A percentile compares a stretch with the other conserved stretches of the same genome.
Conservation (phyloP, 116 monocot genomes). For the Zostera marina region DNA sequence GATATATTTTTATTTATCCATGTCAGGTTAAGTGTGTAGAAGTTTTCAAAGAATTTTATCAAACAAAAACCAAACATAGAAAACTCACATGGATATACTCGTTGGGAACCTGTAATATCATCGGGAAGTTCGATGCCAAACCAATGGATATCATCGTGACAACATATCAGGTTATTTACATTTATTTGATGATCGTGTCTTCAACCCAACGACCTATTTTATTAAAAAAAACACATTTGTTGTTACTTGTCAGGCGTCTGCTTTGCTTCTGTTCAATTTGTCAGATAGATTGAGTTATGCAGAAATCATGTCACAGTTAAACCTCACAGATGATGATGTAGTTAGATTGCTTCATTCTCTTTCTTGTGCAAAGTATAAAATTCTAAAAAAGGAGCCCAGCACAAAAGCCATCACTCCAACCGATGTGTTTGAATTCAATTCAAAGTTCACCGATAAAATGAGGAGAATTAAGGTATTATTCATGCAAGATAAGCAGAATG, state of each 20-base stretch:
- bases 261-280: slow-evolving; percentile 29
- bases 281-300: slow-evolving; percentile 31
- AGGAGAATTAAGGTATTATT: slow-evolving; percentile 29
- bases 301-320: slow-evolving; percentile 28
- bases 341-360: slow-evolving; percentile 36
- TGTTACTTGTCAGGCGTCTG: slow-evolving; percentile 16
- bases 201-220: background rate
- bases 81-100: slow-evolving; percentile 99
- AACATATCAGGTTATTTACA: slow-evolving; percentile 74
- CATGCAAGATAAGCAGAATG: background rate
- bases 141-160: slow-evolving; percentile 76
- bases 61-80: slow-evolving; percentile 95
- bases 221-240: background rate
- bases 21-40: slow-evolving; percentile 81
- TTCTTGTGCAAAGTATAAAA: slow-evolving; percentile 40
- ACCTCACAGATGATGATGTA: slow-evolving; percentile 32
- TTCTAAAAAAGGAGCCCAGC: slow-evolving; percentile 37
- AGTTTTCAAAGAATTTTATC: slow-evolving; percentile 94
- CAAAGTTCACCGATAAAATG: slow-evolving; percentile 40
- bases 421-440: slow-evolving; percentile 35
- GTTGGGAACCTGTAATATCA: slow-evolving; percentile 82
- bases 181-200: background rate
- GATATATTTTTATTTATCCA: background rate
- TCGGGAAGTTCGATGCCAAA: slow-evolving; percentile 82
- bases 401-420: slow-evolving; percentile 19